A percentile compares a stretch with the other conserved stretches of the same genome.
phyloP scores from a whole-genome alignment of 306 rosid genomes.

The Sesbania bispinosa region DNA sequence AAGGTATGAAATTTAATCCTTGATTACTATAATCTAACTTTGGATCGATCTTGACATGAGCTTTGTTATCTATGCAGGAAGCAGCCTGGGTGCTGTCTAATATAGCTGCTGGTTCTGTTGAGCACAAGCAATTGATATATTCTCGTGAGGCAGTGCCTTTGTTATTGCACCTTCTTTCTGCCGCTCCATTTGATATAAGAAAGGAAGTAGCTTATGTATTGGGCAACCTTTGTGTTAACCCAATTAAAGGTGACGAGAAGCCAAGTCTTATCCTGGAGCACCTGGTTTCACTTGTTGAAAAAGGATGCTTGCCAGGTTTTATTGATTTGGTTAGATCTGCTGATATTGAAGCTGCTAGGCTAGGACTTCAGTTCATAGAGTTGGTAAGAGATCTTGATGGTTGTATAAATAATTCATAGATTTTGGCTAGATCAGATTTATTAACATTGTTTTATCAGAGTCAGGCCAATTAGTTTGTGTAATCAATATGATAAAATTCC shows the following conservation, averaged over 20 bases:
- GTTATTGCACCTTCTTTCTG: constrained; percentile 64
- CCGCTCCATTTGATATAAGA: constrained; percentile 82
- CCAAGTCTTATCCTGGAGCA: constrained; percentile 69
- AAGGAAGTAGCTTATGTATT: constrained; percentile 90
- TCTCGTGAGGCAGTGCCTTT: constrained; percentile 62
- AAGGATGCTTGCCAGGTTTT: constrained; percentile 86
- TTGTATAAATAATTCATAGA: background rate
- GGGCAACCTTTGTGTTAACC: constrained; percentile 87
- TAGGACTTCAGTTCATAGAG: constrained; percentile 89
- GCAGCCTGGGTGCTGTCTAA: constrained; percentile 95
- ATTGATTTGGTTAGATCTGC: constrained; percentile 79
- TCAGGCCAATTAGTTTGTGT: background rate
- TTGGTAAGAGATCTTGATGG: constrained; percentile 53
- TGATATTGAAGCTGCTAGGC: constrained; percentile 86
- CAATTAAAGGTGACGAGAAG: constrained; percentile 55
- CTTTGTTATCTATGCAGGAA: constrained; percentile 52
- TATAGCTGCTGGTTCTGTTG: constrained; percentile 80
- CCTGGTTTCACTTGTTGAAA: constrained; percentile 67
- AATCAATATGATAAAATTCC: background rate
- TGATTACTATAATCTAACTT: constrained; percentile 2
- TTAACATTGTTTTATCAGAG: too few species aligned
- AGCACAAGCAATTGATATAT: constrained; percentile 77
- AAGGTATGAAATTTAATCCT: constrained; percentile 52
- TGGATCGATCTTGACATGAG: constrained; percentile 21
- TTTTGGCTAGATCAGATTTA: constrained; percentile 14